Evolutionary conservation across 2,329 filamentous ascomycete genomes (phyloP).

Genomic region (Aulographum hederae): DNA sequence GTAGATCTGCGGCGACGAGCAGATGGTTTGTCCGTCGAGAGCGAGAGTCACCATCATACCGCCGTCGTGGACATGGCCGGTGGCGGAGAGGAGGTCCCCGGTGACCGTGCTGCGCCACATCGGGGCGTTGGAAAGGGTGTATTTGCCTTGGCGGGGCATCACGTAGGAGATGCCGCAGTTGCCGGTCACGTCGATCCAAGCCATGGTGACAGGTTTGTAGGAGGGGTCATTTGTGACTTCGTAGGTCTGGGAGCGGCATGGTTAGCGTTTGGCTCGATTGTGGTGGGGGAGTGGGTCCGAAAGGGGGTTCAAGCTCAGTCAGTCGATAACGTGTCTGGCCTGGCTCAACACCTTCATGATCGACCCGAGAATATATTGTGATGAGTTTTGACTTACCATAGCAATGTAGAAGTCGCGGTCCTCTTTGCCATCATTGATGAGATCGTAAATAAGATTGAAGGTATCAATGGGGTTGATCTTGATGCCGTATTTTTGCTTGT

Average conservation of each 20-base stretch:
- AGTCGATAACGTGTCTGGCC: no score
- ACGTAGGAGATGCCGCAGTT: slow-evolving; percentile 1
- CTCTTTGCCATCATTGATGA: slow-evolving; percentile 1
- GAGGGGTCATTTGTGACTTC: slow-evolving; percentile 1
- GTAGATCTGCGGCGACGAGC: slow-evolving; percentile 1
- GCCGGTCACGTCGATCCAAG: slow-evolving; percentile 2
- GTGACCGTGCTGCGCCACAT: not conserved
- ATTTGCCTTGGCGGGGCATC: slow-evolving; percentile 1
- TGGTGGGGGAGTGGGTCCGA: not conserved
- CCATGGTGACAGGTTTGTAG: not conserved
- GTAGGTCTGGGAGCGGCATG: not conserved
- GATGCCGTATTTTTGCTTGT: slow-evolving; percentile 1
- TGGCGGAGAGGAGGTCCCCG: slow-evolving; percentile 1
- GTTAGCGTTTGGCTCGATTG: not conserved
- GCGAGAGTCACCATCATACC: not conserved
- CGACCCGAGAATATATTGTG: no score
- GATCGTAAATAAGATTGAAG: slow-evolving; percentile 1
- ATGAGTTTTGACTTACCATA: slow-evolving; percentile 1
- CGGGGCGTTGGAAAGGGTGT: not conserved
- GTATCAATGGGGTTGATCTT: not conserved
- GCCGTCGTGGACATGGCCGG: slow-evolving; percentile 2
- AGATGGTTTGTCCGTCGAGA: not conserved
- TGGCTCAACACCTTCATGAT: no score
- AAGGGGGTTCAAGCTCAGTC: no score
- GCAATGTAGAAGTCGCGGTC: slow-evolving; percentile 1